Evolutionary conservation across 1,139 yeast genomes (phyloP).

Genomic region (Hyphopichia wangnamkhiaoensis): DNA sequence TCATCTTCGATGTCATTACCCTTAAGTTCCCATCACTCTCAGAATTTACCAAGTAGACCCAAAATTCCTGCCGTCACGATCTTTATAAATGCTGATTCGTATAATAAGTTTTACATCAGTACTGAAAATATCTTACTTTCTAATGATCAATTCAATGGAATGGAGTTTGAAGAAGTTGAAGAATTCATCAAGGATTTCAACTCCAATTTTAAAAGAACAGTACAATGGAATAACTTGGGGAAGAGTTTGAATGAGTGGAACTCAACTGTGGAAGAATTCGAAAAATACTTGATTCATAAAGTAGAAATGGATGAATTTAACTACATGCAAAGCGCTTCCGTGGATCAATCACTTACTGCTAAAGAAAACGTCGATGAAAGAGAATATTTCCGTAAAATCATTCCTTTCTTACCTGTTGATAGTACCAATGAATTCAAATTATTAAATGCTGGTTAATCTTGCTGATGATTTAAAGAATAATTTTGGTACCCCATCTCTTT

Average conservation of each 20-base stretch:
- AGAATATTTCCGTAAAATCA: constrained; percentile 38
- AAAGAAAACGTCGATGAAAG: constrained; percentile 17
- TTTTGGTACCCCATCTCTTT: not conserved
- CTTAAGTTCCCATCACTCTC: not conserved
- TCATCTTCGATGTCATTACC: constrained; percentile 1
- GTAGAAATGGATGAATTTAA: constrained; percentile 39
- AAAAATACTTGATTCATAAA: constrained; percentile 46
- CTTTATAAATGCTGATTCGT: constrained; percentile 32
- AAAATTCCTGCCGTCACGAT: constrained; percentile 39
- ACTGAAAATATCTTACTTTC: constrained; percentile 23
- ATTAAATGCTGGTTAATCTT: constrained; percentile 35
- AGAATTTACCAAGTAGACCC: constrained; percentile 24
- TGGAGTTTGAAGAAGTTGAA: constrained; percentile 8
- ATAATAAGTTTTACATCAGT: constrained; percentile 32
- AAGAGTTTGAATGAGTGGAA: constrained; percentile 71
- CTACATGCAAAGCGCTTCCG: constrained; percentile 11
- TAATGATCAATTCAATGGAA: constrained; percentile 5
- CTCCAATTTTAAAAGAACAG: constrained; percentile 11
- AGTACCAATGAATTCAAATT: constrained; percentile 38
- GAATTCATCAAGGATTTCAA: constrained; percentile 8
- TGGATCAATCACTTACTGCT: constrained; percentile 3
- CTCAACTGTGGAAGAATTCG: constrained; percentile 56
- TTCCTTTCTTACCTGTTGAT: constrained; percentile 46
- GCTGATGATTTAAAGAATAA: too few species aligned
- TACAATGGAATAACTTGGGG: constrained; percentile 45